Base-by-base conservation (phyloP, 768 basidiomycete genomes). In the Amanita rimosa region DNA sequence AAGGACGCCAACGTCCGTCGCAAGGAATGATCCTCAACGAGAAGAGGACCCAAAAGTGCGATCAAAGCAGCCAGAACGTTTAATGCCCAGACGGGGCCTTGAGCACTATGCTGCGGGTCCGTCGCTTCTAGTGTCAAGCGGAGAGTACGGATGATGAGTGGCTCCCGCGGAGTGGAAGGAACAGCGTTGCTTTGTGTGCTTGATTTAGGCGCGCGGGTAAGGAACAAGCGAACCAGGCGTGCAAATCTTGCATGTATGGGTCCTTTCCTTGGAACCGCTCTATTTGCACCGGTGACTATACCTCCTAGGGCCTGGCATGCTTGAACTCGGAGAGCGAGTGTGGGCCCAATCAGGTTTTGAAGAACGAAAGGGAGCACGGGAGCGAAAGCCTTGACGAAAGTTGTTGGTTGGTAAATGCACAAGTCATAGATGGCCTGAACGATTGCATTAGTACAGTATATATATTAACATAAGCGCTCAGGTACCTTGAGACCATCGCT, bases 51-150 rank as follows among this genome's bases (percentile, higher is more conserved):
- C 2, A 85, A 68, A n/a, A 90, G 66, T 34, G 82, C 77, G 40
- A 85, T 69, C 45, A 89, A 64, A 52, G 72, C 70, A 0, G 81
- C 78, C 1, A 88, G 64, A 27, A 87, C 81, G 51, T 74, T 75
- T 46, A 86, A 67, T 4, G 75, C 81, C 88, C 88, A 90, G 1
- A 83, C 79, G 7, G 88, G 85, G 1, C 85, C 85, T 56, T 87
- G 81, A 1, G 85, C 83, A 6, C 74, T 74, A 52, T 81, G 74
- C 5, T 63, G 60, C 2, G 80, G 80, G 5, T 83, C 79, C 3
- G 66, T 61, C 1, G 73, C 68, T 13, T 62, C 62, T 40, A 89
- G 64, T 1, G 81, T 83, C 0, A 77, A 77, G 22, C 83, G 77
- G 4, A 89, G 69, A 1, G 83, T 83, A 44, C 81, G 78, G 33